A percentile compares a stretch with the other conserved stretches of the same genome.
Conservation (phyloP, 805 yeast genomes). For the Cyberlindnera samutprakarnensis region DNA sequence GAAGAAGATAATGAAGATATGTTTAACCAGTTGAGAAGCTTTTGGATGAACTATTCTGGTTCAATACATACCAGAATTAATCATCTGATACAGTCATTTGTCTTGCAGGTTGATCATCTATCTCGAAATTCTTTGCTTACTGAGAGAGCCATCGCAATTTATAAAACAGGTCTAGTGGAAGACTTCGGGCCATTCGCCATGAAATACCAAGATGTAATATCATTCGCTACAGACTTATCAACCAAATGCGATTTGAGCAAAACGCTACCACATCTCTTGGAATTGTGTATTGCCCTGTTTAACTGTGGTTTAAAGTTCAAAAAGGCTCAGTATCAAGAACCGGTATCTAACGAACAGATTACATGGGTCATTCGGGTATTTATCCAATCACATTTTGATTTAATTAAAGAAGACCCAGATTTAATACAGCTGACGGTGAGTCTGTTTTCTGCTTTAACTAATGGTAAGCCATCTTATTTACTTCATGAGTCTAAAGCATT, state of each 20-base stretch:
- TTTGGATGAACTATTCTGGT: slow-evolving; percentile 14
- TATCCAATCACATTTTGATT: slow-evolving; percentile 7
- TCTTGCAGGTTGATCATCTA: slow-evolving; percentile 31
- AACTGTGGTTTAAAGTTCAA: slow-evolving; percentile 14
- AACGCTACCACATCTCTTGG: slow-evolving; percentile 11
- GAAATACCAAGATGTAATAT: slow-evolving; percentile 30
- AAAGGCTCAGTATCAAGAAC: slow-evolving; percentile 1
- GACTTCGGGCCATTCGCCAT: slow-evolving; percentile 63
- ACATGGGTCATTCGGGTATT: slow-evolving; percentile 13
- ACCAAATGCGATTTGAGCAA: slow-evolving; percentile 18
- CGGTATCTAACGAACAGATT: slow-evolving; percentile 8
- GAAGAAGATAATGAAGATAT: slow-evolving; percentile 22
- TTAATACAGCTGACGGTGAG: slow-evolving; percentile 42
- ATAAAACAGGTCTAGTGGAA: slow-evolving; percentile 61
- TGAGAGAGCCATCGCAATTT: slow-evolving; percentile 55
- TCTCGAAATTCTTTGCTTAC: slow-evolving; percentile 41
- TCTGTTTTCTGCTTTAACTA: slow-evolving; percentile 43
- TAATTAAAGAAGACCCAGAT: slow-evolving; percentile 51
- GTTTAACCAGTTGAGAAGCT: slow-evolving; percentile 17
- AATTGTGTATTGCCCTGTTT: slow-evolving; percentile 13
- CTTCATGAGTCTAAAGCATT: slow-evolving; percentile 26
- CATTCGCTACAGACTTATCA: slow-evolving; percentile 24
- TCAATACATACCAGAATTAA: slow-evolving; percentile 16
- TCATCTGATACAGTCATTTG: slow-evolving; percentile 28
- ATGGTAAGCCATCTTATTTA: slow-evolving; percentile 41